Percentiles rank a stretch among this genome's conserved stretches.
phyloP scores from a whole-genome alignment of 1,139 yeast genomes.

The Suzukiozyma palmioleophila region DNA sequence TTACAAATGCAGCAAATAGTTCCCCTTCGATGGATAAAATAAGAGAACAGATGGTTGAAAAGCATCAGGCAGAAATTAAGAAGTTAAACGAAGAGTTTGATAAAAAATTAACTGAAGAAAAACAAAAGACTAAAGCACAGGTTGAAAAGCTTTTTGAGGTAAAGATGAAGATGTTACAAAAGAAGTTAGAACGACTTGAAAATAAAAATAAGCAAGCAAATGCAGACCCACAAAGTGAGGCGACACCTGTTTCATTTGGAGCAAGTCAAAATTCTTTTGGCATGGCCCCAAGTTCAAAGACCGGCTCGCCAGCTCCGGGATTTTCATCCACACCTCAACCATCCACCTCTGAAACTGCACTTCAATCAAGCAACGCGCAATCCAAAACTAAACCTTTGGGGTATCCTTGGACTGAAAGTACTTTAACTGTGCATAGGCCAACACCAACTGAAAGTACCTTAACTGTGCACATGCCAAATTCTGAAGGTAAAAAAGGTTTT shows the following conservation, averaged over 20 bases:
- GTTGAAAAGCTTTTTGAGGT: constrained; percentile 40
- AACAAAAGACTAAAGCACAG: constrained; percentile 24
- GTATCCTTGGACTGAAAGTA: constrained; percentile 16
- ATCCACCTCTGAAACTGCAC: constrained; percentile 3
- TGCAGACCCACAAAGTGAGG: neutral
- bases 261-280: constrained; percentile 1
- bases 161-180: constrained; percentile 39
- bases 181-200: constrained; percentile 37
- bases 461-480: constrained; percentile 12
- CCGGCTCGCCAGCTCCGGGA: neutral
- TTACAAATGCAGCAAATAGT: constrained; percentile 5
- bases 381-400: constrained; percentile 13
- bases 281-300: neutral
- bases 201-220: constrained; percentile 11
- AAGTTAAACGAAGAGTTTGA: constrained; percentile 25
- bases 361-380: constrained; percentile 2
- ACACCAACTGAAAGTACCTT: constrained; percentile 23
- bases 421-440: constrained; percentile 5
- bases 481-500: constrained; percentile 9
- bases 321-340: constrained; percentile 1
- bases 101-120: constrained; percentile 28
- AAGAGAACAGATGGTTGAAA: constrained; percentile 11
- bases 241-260: neutral
- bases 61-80: constrained; percentile 14
- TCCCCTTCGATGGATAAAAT: constrained; percentile 10